Evolutionary conservation across 352 stramenopile genomes (phyloP).

Genomic region (Phytophthora cactorum): DNA sequence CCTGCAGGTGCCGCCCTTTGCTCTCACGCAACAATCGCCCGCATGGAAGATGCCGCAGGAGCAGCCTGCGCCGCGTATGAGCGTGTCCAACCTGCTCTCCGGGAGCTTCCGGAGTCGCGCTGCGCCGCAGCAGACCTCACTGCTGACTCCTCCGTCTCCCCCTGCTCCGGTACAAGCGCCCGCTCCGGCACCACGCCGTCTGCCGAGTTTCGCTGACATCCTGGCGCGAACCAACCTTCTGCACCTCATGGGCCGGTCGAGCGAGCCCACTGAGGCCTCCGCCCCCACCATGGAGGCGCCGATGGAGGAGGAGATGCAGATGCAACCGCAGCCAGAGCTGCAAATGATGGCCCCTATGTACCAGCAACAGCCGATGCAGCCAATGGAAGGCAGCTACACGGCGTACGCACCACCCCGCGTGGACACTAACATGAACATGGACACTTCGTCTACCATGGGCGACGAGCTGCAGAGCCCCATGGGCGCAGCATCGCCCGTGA

Average conservation of each 20-base stretch:
- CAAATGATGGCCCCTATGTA: slow-evolving; percentile 24
- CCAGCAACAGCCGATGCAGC: slow-evolving; percentile 22
- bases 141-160: slow-evolving; percentile 34
- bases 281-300: slow-evolving; percentile 33
- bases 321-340: slow-evolving; percentile 14
- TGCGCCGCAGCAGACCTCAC: slow-evolving; percentile 14
- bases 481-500: slow-evolving; percentile 55
- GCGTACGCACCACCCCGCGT: slow-evolving; percentile 31
- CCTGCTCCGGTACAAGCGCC: slow-evolving; percentile 21
- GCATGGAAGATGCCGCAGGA: slow-evolving; percentile 58
- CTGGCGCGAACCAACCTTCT: slow-evolving; percentile 70
- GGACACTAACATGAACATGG: slow-evolving; percentile 48
- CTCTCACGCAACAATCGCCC: slow-evolving; percentile 58
- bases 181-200: slow-evolving; percentile 37
- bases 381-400: slow-evolving; percentile 38
- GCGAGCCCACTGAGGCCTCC: slow-evolving; percentile 24
- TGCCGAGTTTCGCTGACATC: slow-evolving; percentile 73
- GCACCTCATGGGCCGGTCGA: slow-evolving; percentile 59
- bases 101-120: slow-evolving; percentile 41
- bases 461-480: slow-evolving; percentile 34
- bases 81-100: slow-evolving; percentile 62
- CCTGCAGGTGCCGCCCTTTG: slow-evolving; percentile 66
- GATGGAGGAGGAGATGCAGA: slow-evolving; percentile 26
- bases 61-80: slow-evolving; percentile 45
- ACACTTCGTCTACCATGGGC: slow-evolving; percentile 26